A percentile compares a stretch with the other conserved stretches of the same genome.
Conservation (phyloP, 352 stramenopile species). For the Bremia lactucae region DNA sequence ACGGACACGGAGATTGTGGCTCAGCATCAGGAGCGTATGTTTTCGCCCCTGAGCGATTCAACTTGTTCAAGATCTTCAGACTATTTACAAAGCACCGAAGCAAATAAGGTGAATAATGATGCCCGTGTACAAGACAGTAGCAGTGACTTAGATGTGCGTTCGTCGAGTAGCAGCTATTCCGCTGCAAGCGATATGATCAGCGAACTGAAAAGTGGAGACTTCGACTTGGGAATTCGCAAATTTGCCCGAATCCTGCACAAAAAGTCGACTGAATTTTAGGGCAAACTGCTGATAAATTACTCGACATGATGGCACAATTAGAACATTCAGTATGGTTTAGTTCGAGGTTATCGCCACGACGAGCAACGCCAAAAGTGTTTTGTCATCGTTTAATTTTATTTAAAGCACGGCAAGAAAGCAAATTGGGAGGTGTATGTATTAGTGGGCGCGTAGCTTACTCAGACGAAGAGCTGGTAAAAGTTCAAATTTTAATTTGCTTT, state of each 20-base stretch:
- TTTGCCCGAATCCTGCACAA: constrained; percentile 23
- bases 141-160: constrained; percentile 5
- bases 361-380: no score
- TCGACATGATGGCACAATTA: no score
- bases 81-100: constrained; percentile 25
- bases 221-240: constrained; percentile 11
- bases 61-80: constrained; percentile 18
- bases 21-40: constrained; percentile 19
- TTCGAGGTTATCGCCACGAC: no score
- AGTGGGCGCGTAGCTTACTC: constrained; percentile 1
- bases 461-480: no score
- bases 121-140: constrained; percentile 5
- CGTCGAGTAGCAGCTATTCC: constrained; percentile 17
- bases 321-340: no score
- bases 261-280: constrained; percentile 41
- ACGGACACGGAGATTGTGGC: constrained; percentile 33
- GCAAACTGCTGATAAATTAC: constrained; percentile 1
- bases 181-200: constrained; percentile 24
- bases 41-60: constrained; percentile 28
- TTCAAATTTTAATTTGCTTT: no score
- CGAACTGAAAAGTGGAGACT: constrained; percentile 21
- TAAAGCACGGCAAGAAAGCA: background rate
- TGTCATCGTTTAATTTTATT: no score
- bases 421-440: no score
- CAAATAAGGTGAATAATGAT: constrained; percentile 9